Base-by-base conservation (phyloP, 805 yeast species). In the Starmerella potacharoeniae region DNA sequence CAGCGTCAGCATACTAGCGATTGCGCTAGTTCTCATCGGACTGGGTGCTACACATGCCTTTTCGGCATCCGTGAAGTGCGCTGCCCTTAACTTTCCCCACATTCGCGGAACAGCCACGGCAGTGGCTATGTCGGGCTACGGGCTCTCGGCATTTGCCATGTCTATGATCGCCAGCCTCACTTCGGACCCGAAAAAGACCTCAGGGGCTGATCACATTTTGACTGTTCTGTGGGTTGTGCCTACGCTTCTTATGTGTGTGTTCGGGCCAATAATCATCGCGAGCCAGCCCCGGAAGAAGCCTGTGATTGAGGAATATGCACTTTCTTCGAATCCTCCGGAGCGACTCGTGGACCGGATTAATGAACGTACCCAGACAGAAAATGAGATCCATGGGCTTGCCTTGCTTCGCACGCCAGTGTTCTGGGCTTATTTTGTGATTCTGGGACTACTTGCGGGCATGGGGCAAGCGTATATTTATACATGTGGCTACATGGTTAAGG, bases 381-480 rank as follows among this genome's bases (percentile, higher is more conserved):
- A 34, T 9, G 60, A 57, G 42, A 9, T 54, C 40, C 37, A 46
- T 11, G 65, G 65, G 29, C 5, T 44, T 3, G 40, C 60, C 8
- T 59, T 74, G 4, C 52, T 71, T 13, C 65, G 54, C 14, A 60
- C 63, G 28, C 45, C 61, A 0, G 67, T 70, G 16, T 84, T 81
- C 62, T 76, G 86, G 75, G 64, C 73, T 6, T 75, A 82, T 53
- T 74, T 75, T 41, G 29, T 71, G 2, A 67, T 79, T 16, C 70
- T 82, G 34, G 79, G 87, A 0, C 59, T 82, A 22, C 64, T 79
- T 16, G 78, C 84, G 9, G 90, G 88, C 0, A 65, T 80, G 54
- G 84, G 89, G 31, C 91, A 84, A 62, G 78, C 83, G 77, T 86
- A 82, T 65, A 85, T 85, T 42, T 83, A 81, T 61, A 79, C 86